A percentile compares a stretch with the other conserved stretches of the same genome.
phyloP scores from a whole-genome alignment of 805 yeast species.

The Aciculoconidium aculeatum region DNA sequence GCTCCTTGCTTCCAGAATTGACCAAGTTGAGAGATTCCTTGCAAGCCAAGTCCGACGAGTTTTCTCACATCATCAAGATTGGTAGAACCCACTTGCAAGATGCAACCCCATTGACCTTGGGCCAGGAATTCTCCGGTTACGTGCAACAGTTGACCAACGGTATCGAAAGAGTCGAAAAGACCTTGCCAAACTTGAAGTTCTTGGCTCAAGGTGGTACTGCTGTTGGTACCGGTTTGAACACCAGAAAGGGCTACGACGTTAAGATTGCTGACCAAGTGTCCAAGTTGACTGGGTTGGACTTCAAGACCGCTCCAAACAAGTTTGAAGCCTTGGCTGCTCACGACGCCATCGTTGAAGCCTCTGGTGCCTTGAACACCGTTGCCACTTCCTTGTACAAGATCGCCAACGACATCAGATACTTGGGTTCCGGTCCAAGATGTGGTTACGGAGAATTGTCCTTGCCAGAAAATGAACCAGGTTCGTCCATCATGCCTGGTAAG shows the following conservation, averaged over 20 bases:
- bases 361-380: conserved; percentile 94
- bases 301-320: conserved; percentile 95
- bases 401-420: conserved; percentile 96
- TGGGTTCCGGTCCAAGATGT: conserved; percentile 99
- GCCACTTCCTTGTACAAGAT: conserved; percentile 93
- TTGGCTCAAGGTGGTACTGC: conserved; percentile 99
- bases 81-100: conserved; percentile 99
- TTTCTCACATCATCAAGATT: conserved; percentile 85
- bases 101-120: conserved; percentile 95
- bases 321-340: conserved; percentile 99
- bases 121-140: conserved; percentile 97
- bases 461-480: conserved; percentile 99
- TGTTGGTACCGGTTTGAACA: conserved; percentile 97
- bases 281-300: conserved; percentile 79
- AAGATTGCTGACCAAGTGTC: conserved; percentile 84
- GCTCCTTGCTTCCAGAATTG: conserved; percentile 75
- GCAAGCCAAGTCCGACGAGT: conserved; percentile 73
- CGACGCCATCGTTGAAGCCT: conserved; percentile 96
- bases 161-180: conserved; percentile 73
- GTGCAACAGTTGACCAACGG: conserved; percentile 91
- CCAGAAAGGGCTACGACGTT: conserved; percentile 82
- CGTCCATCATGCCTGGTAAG: conserved; percentile 99
- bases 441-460: conserved; percentile 94
- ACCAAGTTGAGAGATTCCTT: conserved; percentile 73
- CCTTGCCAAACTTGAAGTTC: conserved; percentile 68